Conservation (phyloP, 2,329 filamentous ascomycete genomes). For the Sclerotinia glacialis region DNA sequence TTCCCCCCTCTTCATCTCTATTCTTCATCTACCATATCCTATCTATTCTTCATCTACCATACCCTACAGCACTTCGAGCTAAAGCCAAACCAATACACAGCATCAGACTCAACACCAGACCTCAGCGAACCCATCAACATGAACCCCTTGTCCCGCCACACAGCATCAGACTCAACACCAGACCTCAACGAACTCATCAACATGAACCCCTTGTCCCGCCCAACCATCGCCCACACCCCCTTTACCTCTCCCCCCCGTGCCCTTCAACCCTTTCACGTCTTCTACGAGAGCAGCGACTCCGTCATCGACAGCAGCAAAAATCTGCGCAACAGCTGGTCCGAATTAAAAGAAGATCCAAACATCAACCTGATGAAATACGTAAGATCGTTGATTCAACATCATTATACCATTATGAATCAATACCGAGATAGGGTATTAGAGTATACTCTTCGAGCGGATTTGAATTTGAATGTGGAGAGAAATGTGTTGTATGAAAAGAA, state of each 20-base stretch:
- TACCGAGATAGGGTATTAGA: not conserved
- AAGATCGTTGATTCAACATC: not conserved
- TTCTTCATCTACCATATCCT: not conserved
- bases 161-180: accelerated
- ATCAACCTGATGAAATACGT: not conserved
- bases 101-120: no score
- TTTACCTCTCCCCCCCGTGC: no score
- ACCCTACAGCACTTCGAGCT: not conserved
- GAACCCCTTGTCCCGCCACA: not conserved
- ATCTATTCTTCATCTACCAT: not conserved
- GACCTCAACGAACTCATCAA: no score
- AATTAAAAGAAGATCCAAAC: not conserved
- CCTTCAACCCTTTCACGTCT: not conserved
- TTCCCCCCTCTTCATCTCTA: not conserved
- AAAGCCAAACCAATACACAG: not conserved
- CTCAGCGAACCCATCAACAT: not conserved
- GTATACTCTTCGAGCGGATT: not conserved
- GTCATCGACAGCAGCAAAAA: not conserved
- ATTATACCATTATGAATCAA: not conserved
- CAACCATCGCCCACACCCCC: not conserved
- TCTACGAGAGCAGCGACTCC: not conserved
- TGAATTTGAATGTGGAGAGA: not conserved
- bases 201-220: not conserved
- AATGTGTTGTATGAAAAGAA: not conserved
- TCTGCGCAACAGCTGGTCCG: not conserved